These are phyloP conservation scores for Mycena rebaudengoi DNA, from an alignment of 768 basidiomycete species.

Conservation along the genomic window DNA sequence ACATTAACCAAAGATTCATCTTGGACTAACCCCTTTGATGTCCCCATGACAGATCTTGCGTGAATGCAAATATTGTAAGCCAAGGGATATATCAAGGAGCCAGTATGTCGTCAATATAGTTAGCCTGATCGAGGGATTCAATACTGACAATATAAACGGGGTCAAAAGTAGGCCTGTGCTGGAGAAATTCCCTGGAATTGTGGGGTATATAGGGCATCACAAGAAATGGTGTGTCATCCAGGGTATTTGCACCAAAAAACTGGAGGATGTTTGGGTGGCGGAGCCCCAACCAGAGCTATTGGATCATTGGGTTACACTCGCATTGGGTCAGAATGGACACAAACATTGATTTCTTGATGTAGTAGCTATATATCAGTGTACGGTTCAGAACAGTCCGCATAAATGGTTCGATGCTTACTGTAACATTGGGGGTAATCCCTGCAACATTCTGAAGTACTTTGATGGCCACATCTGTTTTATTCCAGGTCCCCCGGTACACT, in stretches of 20 bases:
- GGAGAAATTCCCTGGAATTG: background rate
- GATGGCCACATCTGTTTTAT: conserved; percentile 9
- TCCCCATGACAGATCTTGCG: conserved; percentile 39
- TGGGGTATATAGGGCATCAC: conserved; percentile 7
- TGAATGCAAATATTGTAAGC: conserved; percentile 35
- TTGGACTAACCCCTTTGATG: conserved; percentile 31
- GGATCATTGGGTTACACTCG: background rate
- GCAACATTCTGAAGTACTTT: background rate
- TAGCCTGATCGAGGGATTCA: background rate
- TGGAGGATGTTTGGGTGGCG: conserved; percentile 81
- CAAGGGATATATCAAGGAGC: conserved; percentile 34
- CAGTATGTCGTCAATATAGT: background rate
- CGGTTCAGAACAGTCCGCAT: background rate
- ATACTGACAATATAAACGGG: conserved; percentile 5
- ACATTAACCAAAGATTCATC: background rate
- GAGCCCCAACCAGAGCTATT: conserved; percentile 35
- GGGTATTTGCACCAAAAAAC: conserved; percentile 17
- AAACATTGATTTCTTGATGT: conserved; percentile 1
- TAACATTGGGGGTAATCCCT: background rate
- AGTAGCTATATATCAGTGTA: background rate
- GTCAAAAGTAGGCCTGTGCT: background rate
- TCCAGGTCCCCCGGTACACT: conserved; percentile 13
- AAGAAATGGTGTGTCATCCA: conserved; percentile 14
- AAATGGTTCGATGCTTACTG: background rate
- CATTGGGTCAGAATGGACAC: conserved; percentile 38